These are phyloP conservation scores for Sarocladiaceae sp. DNA, from an alignment of 2,329 filamentous ascomycete genomes.

Conservation along the genomic window DNA sequence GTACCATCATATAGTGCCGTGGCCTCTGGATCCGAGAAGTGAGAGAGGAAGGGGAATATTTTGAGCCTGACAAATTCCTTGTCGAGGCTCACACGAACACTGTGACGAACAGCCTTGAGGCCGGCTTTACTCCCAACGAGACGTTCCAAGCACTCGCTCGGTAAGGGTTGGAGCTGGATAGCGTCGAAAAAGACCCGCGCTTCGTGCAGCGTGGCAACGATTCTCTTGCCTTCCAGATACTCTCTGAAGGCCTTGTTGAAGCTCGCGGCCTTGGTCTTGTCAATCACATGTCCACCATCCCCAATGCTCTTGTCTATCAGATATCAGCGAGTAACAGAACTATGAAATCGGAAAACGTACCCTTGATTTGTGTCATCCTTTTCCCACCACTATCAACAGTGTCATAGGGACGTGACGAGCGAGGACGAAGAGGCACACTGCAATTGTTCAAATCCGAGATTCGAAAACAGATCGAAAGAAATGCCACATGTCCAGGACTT, in stretches of 20 bases:
- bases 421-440: too few relatives aligned
- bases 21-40: slow-evolving; percentile 36
- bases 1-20: slow-evolving; percentile 46
- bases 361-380: too few relatives aligned
- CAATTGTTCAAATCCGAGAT: too few relatives aligned
- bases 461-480: too few relatives aligned
- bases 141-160: slow-evolving; percentile 22
- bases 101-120: slow-evolving; percentile 18
- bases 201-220: slow-evolving; percentile 10
- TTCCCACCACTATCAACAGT: too few relatives aligned
- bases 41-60: slow-evolving; percentile 31
- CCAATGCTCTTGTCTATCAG: too few relatives aligned
- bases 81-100: slow-evolving; percentile 20
- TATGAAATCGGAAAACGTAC: too few relatives aligned
- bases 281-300: too few relatives aligned
- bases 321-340: too few relatives aligned
- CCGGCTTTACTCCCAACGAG: slow-evolving; percentile 19
- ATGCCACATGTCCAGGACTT: too few relatives aligned
- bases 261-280: neutral
- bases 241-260: neutral
- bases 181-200: slow-evolving; percentile 25
- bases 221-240: neutral
- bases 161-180: slow-evolving; percentile 12
- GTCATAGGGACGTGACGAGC: too few relatives aligned
- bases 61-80: slow-evolving; percentile 24